Base-by-base conservation (phyloP, 805 yeast genomes). In the Vanderwaltozyma polyspora region DNA sequence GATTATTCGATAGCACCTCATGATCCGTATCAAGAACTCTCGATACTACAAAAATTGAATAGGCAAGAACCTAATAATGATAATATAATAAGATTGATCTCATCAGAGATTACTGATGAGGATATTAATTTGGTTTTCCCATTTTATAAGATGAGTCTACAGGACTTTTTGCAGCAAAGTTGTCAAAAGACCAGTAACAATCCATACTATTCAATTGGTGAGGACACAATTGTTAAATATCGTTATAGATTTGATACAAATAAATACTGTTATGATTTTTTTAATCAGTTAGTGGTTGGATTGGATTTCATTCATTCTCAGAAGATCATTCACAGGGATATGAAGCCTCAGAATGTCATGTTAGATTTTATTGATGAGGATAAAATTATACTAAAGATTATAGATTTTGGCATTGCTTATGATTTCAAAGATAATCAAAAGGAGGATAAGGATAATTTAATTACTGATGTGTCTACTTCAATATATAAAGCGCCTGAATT, bases 301-400 rank as follows among this genome's bases (percentile, higher is more conserved):
- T 65, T 87, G 42, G 83, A 79, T 48, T 85, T 69, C 54, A 71
- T 85, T 13, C 95, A 86, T 58, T 73, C 83, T 8, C 73, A 78
- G 74, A 93, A 93, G 12, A 82, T 87, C 39, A 85, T 87, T 68
- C 96, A 87, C 54, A 68, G 96, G 49, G 96, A 87, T 60, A 86
- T 87, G 36, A 87, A 87, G 59, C 94, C 95, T 8, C 94, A 85
- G 48, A 87, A 87, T 57, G 78, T 87, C 40, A 32, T 47, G 32
- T 11, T 41, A 6, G 29, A 28, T 6, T 24, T 30, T 4, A 27
- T 30, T 12, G 39, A 29, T 13, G 14, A 9, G 1, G 26, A 22
- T 2, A n/a, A 23, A 2, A 26, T 25, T 9, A 81, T 76, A 38
- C 72, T 79, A 50, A 83, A 58, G 6, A 41, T 79, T 1, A 71